These are phyloP conservation scores for Kwoniella sp. DNA, from an alignment of 768 basidiomycete genomes.

Conservation along the genomic window DNA sequence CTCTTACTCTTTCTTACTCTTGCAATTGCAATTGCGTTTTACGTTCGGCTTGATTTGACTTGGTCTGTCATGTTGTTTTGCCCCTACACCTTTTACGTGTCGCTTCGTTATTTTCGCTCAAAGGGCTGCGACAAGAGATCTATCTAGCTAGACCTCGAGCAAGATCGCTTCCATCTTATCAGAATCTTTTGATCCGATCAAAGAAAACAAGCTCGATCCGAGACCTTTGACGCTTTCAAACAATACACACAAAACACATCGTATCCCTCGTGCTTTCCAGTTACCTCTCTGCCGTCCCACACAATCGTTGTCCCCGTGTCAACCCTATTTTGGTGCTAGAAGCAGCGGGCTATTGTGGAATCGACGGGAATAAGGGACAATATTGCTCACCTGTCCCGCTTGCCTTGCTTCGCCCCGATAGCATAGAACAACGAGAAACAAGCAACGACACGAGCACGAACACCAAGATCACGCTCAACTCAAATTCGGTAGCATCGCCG, in stretches of 20 bases:
- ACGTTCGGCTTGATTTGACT: neutral
- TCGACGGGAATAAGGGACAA: neutral
- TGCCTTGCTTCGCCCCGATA: neutral
- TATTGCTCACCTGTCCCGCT: neutral
- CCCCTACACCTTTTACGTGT: too few relatives aligned
- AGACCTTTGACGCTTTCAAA: neutral
- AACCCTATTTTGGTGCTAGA: too few relatives aligned
- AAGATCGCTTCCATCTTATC: too few relatives aligned
- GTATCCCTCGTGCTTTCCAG: neutral
- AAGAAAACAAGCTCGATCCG: neutral
- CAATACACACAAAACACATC: too few relatives aligned
- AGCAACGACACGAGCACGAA: neutral
- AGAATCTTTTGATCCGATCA: neutral
- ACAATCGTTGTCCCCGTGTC: neutral
- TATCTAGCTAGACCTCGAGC: too few relatives aligned
- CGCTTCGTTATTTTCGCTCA: too few relatives aligned
- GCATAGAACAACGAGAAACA: neutral
- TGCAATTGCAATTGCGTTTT: too few relatives aligned
- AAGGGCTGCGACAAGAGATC: too few relatives aligned
- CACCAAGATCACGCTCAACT: neutral
- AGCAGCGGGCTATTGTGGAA: too few relatives aligned
- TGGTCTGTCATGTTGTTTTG: too few relatives aligned
- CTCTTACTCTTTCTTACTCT: too few relatives aligned
- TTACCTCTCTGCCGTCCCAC: too few relatives aligned
- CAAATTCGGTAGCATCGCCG: neutral